Evolutionary conservation across 75 land plant genomes (phyloP).

Genomic region (Ceratopteris richardii): DNA sequence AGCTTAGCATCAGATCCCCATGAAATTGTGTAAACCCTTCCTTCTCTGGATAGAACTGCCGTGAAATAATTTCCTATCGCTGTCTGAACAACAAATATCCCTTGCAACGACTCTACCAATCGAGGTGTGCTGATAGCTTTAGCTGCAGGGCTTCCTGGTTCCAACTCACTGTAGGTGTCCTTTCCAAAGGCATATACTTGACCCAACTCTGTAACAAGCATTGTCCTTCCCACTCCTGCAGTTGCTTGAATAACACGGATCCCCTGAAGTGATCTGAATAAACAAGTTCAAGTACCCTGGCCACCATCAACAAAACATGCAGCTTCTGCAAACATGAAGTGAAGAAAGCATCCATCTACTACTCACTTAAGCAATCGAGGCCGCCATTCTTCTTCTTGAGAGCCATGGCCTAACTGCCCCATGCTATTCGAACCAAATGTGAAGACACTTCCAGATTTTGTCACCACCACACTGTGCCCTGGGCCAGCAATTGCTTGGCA

Average conservation of each 20-base stretch:
- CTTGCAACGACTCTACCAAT: conserved; percentile 61
- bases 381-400: conserved; percentile 63
- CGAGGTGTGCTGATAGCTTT: conserved; percentile 49
- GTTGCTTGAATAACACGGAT: conserved; percentile 78
- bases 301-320: not conserved
- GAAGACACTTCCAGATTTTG: conserved; percentile 51
- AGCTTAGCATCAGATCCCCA: conserved; percentile 71
- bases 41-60: conserved; percentile 79
- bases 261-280: conserved; percentile 63
- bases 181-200: conserved; percentile 78
- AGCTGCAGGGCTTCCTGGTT: conserved; percentile 46
- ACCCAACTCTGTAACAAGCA: conserved; percentile 74
- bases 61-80: conserved; percentile 88
- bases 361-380: conserved; percentile 62
- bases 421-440: conserved; percentile 74
- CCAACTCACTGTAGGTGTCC: conserved; percentile 74
- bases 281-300: conserved; percentile 1
- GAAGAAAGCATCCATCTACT: not conserved
- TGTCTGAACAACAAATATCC: conserved; percentile 80
- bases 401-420: conserved; percentile 91
- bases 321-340: no score
- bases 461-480: conserved; percentile 80
- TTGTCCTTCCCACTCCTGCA: conserved; percentile 69
- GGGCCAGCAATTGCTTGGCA: conserved; percentile 86
- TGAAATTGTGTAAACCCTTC: conserved; percentile 73